These are phyloP conservation scores for Neurospora africana DNA, from an alignment of 495 filamentous ascomycete species.

Conservation along the genomic window DNA sequence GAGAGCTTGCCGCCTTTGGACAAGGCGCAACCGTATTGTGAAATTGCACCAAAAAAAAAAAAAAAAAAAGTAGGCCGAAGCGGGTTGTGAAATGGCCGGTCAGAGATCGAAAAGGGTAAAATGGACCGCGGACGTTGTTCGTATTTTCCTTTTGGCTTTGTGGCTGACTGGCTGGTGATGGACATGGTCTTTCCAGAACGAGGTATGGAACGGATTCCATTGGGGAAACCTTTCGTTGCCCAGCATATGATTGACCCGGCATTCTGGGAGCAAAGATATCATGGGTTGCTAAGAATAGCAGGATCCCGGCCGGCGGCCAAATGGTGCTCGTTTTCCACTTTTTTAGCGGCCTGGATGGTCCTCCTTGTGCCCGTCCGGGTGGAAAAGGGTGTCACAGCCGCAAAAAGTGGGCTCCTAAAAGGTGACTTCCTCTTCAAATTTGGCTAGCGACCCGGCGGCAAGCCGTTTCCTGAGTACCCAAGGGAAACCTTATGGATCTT, in stretches of 20 bases:
- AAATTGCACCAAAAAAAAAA: not conserved
- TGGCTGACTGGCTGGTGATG: not conserved
- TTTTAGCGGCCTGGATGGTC: not conserved
- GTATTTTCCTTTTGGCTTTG: not conserved
- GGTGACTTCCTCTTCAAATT: not conserved
- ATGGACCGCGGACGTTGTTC: not conserved
- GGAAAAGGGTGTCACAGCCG: slow-evolving; percentile 9
- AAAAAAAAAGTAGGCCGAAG: not conserved
- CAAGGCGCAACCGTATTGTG: not conserved
- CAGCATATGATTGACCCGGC: not conserved
- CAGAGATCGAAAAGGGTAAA: not conserved
- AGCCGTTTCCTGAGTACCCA: not conserved
- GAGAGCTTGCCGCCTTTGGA: not conserved
- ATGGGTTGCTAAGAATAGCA: not conserved
- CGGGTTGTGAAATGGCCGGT: not conserved
- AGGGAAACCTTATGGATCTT: not conserved
- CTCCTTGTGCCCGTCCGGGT: not conserved
- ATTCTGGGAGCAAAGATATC: not conserved
- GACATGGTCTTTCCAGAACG: not conserved
- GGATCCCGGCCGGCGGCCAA: not conserved
- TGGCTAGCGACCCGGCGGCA: not conserved
- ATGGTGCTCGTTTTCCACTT: not conserved
- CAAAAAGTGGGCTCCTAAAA: slow-evolving; percentile 9
- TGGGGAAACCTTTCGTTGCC: not conserved
- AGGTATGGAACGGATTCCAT: not conserved